Evolutionary conservation across 176 grass and related monocot genomes (phyloP), one percentile per base, ranked within the genome.

Genomic region (barley (Hordeum vulgare)): DNA sequence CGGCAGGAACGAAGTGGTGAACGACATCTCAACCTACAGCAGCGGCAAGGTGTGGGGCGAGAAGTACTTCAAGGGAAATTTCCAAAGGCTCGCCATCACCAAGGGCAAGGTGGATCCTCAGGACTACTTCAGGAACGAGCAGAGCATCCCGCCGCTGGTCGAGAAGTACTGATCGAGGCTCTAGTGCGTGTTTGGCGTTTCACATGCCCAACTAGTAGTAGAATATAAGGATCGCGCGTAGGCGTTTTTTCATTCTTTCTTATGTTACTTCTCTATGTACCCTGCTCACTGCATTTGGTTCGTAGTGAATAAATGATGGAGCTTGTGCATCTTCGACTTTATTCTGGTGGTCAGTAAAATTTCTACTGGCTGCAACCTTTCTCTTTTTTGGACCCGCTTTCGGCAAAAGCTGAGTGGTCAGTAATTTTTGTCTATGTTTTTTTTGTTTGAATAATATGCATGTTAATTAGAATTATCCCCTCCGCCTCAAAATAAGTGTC

Each of bases 61-160:
- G 66, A 83, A 60, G 68, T 90, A 90, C 51, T 84, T 82, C 75
- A 80, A 66, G 84, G 14, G 14, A 1, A 83, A 90, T 61, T 90
- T 84, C 34, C 20, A 69, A 49, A 90, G 75, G 66, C 56, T 90
- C 67, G 88, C 88, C 0, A 21, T 21, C 4, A 78, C 77, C 27
- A 90, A 90, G 80, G 84, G 5, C 40, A 60, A 80, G 41, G 37
- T 80, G 8, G 84, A 86, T 70, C 89, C 89, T 0, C 13, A 42
- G 2, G 87, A 94, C 62, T 94, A 86, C 73, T 94, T 94, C 84
- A 82, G 89, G 76, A 91, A 94, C 54, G 89, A 91, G 76, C 86
- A 91, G 71, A 91, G 89, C 66, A 78, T 94, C 69, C 89, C 92
- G 15, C 92, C 92, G 23, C 71, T 83, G 11, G 0, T 75, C 71